Percentiles rank a stretch among this genome's conserved stretches.
Conservation (phyloP, 352 stramenopile genomes). For the Phytophthora pluvialis region DNA sequence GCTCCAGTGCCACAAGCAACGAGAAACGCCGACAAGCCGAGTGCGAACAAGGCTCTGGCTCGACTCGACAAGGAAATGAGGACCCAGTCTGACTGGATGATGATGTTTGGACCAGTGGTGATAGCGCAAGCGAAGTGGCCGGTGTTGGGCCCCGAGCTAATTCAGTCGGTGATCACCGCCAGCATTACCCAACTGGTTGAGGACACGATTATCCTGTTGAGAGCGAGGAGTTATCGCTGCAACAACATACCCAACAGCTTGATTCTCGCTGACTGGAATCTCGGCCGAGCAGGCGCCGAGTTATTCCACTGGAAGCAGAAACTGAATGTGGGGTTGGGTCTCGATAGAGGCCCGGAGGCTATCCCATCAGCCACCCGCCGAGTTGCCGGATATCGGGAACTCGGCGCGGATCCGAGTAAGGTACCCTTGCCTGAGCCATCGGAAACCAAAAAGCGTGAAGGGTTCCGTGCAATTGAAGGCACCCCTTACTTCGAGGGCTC, state of each 20-base stretch:
- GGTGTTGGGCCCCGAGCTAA: not conserved
- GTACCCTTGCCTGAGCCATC: not conserved
- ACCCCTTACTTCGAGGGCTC: too few relatives aligned
- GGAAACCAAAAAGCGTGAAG: too few relatives aligned
- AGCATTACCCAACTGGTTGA: not conserved
- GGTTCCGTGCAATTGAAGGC: too few relatives aligned
- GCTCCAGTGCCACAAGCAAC: not conserved
- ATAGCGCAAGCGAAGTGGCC: constrained; percentile 2
- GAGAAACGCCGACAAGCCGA: constrained; percentile 1
- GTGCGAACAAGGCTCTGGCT: not conserved
- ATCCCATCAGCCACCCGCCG: not conserved
- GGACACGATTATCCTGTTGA: not conserved
- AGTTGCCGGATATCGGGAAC: not conserved
- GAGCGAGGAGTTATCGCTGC: not conserved
- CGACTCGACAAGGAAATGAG: constrained; percentile 2
- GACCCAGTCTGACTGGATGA: not conserved
- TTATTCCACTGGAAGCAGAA: not conserved
- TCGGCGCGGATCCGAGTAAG: too few relatives aligned
- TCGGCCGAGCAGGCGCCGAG: not conserved
- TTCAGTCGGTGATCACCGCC: not conserved
- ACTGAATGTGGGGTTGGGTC: too few relatives aligned
- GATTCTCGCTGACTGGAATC: not conserved
- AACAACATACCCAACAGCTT: not conserved
- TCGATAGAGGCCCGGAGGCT: not conserved
- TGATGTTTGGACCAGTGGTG: not conserved